These are phyloP conservation scores for Rosellinia necatrix DNA, from an alignment of 2,329 filamentous ascomycete species.

Conservation along the genomic window DNA sequence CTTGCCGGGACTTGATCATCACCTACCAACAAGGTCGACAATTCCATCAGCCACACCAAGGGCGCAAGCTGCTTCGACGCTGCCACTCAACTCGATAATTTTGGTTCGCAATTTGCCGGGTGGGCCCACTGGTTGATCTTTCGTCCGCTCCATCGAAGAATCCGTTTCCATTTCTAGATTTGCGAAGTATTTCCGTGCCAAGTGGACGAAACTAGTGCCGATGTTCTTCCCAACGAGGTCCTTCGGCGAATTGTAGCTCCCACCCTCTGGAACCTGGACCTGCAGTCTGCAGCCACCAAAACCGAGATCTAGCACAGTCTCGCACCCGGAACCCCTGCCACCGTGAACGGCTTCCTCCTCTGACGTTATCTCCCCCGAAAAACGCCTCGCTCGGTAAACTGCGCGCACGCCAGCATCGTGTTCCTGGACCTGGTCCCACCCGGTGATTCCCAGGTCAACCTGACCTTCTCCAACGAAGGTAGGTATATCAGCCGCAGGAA, in stretches of 20 bases:
- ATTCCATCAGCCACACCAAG: constrained; percentile 96
- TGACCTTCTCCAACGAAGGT: constrained; percentile 95
- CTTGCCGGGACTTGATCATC: background rate
- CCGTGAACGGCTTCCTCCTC: constrained; percentile 50
- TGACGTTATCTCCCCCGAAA: constrained; percentile 51
- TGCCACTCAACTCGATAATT: constrained; percentile 92
- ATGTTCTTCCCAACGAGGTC: constrained; percentile 91
- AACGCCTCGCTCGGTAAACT: constrained; percentile 52
- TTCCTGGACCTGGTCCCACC: constrained; percentile 88
- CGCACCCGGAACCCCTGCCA: constrained; percentile 65
- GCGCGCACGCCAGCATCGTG: constrained; percentile 71
- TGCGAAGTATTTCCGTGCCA: constrained; percentile 83
- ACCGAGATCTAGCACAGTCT: constrained; percentile 86
- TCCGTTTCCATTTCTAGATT: constrained; percentile 67
- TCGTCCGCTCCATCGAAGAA: constrained; percentile 45
- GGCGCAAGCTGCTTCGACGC: constrained; percentile 95
- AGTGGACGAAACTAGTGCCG: constrained; percentile 90
- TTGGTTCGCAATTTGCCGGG: constrained; percentile 73
- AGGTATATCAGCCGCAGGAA: constrained; percentile 95
- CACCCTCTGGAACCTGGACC: constrained; percentile 94
- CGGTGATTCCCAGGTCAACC: constrained; percentile 93
- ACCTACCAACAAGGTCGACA: constrained; percentile 91
- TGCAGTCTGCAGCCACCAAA: constrained; percentile 93
- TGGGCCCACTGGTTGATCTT: constrained; percentile 38
- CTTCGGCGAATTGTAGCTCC: constrained; percentile 68